Base-by-base conservation (phyloP, 1,284 basidiomycete genomes). In the Amylostereum areolatum region DNA sequence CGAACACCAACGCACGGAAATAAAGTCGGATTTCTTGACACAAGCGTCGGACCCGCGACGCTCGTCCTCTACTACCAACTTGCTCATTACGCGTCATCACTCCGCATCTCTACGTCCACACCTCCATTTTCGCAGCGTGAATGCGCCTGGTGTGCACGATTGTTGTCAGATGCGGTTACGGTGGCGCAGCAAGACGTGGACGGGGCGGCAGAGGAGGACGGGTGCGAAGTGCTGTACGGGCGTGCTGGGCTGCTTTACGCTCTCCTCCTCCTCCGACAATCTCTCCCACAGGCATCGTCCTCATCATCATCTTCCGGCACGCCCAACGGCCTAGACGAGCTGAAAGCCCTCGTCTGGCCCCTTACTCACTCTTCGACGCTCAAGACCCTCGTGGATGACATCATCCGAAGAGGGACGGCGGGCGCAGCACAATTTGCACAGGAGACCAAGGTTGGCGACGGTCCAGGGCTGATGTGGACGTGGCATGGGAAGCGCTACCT, bases 221-320 rank as follows among this genome's bases (percentile, higher is more conserved):
- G 71, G 10, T 78, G 75, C 55, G 79, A 80, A 56, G 70, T 79
- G 8, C 65, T 81, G 4, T 81, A 80, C 55, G 78, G 78, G 1
- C 75, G 77, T 34, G 77, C 77, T 12, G 78, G 79, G 4, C 59
- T 80, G 25, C 66, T 81, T 0, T 80, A 80, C 52, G 70, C 72
- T 4, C 62, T 80, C 18, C 64, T 78, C 0, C 64, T 65, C 28
- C 63, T 81, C 18, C 68, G 72, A 60, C 46, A 49, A 8, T 59
- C 57, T 37, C 42, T 54, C 32, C 44, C 42, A 42, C 50, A 30
- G 25, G 7, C 9, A 10, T 9, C 35, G 11, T 33, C 44, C 28
- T 11, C 9, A 8, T 3, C 31, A 35, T 18, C 18, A 18, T 18
- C 18, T 18, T 18, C 18, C 18, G 18, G 18, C 18, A 29, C 41